A percentile compares a stretch with the other conserved stretches of the same genome.
Conservation (phyloP, 306 rosid species). For the Heteromeles arbutifolia region DNA sequence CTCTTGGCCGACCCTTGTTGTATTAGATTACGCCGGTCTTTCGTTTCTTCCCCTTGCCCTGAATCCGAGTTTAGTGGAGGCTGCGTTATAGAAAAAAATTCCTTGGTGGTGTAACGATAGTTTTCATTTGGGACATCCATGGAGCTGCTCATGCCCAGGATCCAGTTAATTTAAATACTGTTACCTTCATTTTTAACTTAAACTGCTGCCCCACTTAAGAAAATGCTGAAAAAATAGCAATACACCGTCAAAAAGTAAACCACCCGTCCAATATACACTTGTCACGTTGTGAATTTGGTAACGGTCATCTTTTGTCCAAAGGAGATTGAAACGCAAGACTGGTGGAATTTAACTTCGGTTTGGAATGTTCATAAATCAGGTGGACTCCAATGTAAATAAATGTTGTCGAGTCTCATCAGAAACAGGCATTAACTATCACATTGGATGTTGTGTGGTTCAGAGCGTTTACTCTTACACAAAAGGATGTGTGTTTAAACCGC, state of each 20-base stretch:
- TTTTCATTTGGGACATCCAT: neutral
- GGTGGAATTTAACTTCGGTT: no score
- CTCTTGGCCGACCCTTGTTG: constrained; percentile 8
- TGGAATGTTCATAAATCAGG: no score
- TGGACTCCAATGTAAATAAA: no score
- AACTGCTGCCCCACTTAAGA: no score
- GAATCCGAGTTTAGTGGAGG: constrained; percentile 35
- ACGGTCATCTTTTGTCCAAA: neutral
- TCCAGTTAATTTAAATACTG: neutral
- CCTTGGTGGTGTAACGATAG: constrained; percentile 5
- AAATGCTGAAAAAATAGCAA: no score
- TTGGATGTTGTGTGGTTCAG: neutral
- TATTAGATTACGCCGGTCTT: constrained; percentile 5
- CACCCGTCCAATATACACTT: no score
- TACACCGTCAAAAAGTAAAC: no score
- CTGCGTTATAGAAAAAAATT: constrained; percentile 13
- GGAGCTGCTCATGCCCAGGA: neutral
- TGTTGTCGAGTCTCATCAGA: no score
- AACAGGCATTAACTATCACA: neutral
- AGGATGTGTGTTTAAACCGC: no score
- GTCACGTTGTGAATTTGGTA: neutral
- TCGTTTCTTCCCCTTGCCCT: constrained; percentile 12
- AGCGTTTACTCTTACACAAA: no score
- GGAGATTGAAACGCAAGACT: neutral
- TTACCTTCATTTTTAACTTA: no score